Evolutionary conservation across 2,329 filamentous ascomycete species (phyloP), one percentile per base, ranked within the genome.

Genomic region (Pseudodiploospora longispora): DNA sequence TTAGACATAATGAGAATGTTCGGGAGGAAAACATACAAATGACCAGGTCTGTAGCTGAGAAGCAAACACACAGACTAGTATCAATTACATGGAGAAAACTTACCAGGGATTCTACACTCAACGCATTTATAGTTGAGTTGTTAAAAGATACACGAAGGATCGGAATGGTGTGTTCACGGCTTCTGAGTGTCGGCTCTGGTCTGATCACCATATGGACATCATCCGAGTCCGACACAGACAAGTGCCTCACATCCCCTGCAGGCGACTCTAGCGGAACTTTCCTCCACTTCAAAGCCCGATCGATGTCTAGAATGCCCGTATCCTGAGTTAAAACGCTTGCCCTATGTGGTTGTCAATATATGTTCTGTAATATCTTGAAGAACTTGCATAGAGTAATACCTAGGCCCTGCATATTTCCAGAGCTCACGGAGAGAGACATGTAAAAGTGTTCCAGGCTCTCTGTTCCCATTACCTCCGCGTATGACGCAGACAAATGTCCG

Each of bases 401-500:
- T 19, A 19, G 19, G 19, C 19, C 19, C 19, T 19, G 19, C 19
- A 19, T 19, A 19, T 19, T 19, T 19, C 19, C 19, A 19, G 19
- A 19, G 19, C 3, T 19, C 19, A 19, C 19, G 19, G 19, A 19
- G 19, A 8, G 38, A 30, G 12, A 30, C 38, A 40, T 6, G 32
- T 10, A 40, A n/a, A 29, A 40, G 29, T 10, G 38, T 27, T 6
- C 38, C 27, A 12, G 38, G 39, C 10, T 42, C 32, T 28, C 33
- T 32, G 10, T 44, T 38, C 9, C 38, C 42, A 4, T 44, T 28
- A 6, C n/a, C 35, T 12, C 44, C 35, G 6, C 52, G 42, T 38
- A 59, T 32, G 32, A 57, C 41, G 38, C 50, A 59, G n/a, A 48
- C 51, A 4, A 60, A 12, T 1, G 29, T 48, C 36, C 52, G 34